Percentiles rank a stretch among this genome's conserved stretches.
Evolutionary conservation across 306 rosid species (phyloP).

Genomic region (Morella rubra): DNA sequence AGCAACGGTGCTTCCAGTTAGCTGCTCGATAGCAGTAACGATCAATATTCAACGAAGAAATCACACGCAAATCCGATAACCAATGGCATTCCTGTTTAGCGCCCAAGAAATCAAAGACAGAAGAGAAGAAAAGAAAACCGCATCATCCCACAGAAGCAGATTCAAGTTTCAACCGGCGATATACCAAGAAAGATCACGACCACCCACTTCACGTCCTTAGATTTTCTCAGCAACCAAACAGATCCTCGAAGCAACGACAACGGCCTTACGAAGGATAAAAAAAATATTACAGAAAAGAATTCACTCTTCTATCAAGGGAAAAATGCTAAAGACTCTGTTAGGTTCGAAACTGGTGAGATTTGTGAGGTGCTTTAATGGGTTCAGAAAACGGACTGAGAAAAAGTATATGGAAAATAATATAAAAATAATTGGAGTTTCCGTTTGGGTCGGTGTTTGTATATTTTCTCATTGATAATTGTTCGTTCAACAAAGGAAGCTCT

Average conservation of each 20-base stretch:
- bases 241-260: constrained; percentile 9
- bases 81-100: constrained; percentile 25
- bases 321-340: constrained; percentile 30
- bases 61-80: constrained; percentile 6
- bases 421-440: constrained; percentile 22
- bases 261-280: constrained; percentile 12
- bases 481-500: constrained; percentile 53
- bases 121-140: constrained; percentile 5
- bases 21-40: constrained; percentile 8
- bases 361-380: constrained; percentile 41
- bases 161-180: constrained; percentile 1
- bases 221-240: constrained; percentile 40
- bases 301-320: constrained; percentile 3
- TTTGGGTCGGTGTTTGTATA: constrained; percentile 35
- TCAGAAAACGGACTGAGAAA: constrained; percentile 36
- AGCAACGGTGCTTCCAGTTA: constrained; percentile 23
- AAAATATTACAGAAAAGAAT: neutral
- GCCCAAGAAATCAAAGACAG: constrained; percentile 24
- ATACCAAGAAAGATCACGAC: constrained; percentile 24
- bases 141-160: constrained; percentile 14
- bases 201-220: constrained; percentile 29
- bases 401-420: neutral
- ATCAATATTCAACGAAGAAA: constrained; percentile 26
- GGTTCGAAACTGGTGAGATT: constrained; percentile 60
- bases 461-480: neutral